These are phyloP conservation scores for Colletotrichum cereale DNA, from an alignment of 2,329 filamentous ascomycete genomes.

Conservation along the genomic window DNA sequence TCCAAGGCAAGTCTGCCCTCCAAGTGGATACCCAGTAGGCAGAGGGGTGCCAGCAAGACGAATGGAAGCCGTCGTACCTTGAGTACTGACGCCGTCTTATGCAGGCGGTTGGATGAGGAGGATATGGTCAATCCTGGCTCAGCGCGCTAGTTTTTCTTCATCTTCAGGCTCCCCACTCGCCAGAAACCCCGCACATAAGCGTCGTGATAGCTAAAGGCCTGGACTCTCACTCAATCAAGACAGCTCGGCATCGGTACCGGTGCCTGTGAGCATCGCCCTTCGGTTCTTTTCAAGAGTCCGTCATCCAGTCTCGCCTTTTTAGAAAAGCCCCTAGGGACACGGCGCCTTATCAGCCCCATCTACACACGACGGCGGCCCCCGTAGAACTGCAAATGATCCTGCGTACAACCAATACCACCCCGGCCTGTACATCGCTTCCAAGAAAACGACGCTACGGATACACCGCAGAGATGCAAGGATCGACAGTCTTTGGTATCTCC, in stretches of 20 bases:
- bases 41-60: neutral
- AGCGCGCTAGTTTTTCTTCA: neutral
- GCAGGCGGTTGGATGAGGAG: conserved; percentile 21
- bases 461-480: conserved; percentile 10
- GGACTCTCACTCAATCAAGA: neutral
- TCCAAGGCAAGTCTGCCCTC: neutral
- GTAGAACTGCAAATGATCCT: neutral
- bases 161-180: neutral
- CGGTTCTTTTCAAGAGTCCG: neutral
- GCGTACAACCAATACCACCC: neutral
- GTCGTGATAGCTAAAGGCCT: neutral
- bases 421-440: neutral
- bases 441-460: neutral
- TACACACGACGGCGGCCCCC: neutral
- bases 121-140: neutral
- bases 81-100: conserved; percentile 13
- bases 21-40: conserved; percentile 4
- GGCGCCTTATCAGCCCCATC: too few relatives aligned
- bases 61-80: conserved; percentile 12
- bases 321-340: neutral
- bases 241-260: neutral
- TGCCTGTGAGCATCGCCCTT: neutral
- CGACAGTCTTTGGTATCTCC: neutral
- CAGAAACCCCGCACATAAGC: neutral
- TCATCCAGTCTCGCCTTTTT: conserved; percentile 14